A percentile compares a stretch with the other conserved stretches of the same genome.
phyloP scores from a whole-genome alignment of 306 rosid genomes.

The Lathyrus tuberosus region DNA sequence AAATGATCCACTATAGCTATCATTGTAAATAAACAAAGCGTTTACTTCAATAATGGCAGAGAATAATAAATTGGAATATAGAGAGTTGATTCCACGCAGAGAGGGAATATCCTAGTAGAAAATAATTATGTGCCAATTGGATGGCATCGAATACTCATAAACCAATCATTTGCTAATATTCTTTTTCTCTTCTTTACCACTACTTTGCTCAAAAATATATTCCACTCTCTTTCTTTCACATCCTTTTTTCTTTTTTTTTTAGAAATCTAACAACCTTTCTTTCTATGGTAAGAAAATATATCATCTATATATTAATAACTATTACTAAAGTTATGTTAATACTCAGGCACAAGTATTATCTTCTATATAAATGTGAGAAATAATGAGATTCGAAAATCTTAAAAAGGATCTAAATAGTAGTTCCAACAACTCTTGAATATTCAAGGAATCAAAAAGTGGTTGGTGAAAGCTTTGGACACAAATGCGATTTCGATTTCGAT shows the following conservation, averaged over 20 bases:
- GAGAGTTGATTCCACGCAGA: conserved; percentile 40
- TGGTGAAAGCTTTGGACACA: too few relatives aligned
- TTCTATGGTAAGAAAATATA: not conserved
- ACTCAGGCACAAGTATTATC: too few relatives aligned
- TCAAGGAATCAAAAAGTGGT: too few relatives aligned
- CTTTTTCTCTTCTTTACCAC: conserved; percentile 24
- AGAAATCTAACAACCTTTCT: conserved; percentile 7
- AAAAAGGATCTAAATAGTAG: too few relatives aligned
- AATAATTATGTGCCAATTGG: conserved; percentile 33
- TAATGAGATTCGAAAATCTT: too few relatives aligned
- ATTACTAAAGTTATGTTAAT: too few relatives aligned
- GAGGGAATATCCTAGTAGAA: conserved; percentile 49
- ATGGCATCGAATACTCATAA: conserved; percentile 31
- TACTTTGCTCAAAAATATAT: not conserved
- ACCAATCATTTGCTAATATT: conserved; percentile 36
- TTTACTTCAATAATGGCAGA: conserved; percentile 37
- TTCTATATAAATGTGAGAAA: too few relatives aligned
- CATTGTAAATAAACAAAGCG: conserved; percentile 36
- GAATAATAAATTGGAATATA: conserved; percentile 27
- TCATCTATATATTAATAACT: too few relatives aligned
- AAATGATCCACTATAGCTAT: conserved; percentile 30
- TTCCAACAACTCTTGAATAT: too few relatives aligned
- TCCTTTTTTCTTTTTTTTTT: not conserved
- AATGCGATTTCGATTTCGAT: too few relatives aligned
- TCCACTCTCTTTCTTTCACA: not conserved